Evolutionary conservation across 2,329 filamentous ascomycete genomes (phyloP).

Genomic region (Camillea tinctor): DNA sequence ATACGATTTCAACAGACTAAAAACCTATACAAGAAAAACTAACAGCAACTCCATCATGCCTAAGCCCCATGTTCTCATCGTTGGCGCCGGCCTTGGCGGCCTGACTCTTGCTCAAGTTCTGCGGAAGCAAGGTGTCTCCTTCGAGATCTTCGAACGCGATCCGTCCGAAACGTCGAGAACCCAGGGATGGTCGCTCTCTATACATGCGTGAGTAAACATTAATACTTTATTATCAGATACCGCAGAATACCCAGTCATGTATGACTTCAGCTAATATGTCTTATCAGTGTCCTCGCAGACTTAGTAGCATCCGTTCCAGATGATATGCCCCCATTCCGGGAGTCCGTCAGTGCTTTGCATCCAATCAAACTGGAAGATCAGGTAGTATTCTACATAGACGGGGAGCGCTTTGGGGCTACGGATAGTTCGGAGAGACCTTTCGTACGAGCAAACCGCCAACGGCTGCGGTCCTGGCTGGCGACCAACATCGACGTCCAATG

Average conservation of each 20-base stretch:
- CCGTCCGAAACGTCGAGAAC: conserved; percentile 1
- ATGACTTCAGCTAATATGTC: neutral
- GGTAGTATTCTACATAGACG: neutral
- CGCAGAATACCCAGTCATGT: neutral
- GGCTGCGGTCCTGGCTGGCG: conserved; percentile 28
- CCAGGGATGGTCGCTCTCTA: conserved; percentile 16
- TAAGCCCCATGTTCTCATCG: conserved; percentile 14
- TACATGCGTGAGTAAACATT: conserved; percentile 8
- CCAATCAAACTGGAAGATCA: neutral
- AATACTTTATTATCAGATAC: neutral
- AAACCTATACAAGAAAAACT: too few species aligned
- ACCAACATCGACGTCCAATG: conserved; percentile 36
- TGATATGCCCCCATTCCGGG: conserved; percentile 1
- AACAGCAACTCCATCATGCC: neutral
- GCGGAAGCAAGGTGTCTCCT: conserved; percentile 13
- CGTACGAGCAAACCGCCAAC: conserved; percentile 32
- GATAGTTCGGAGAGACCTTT: conserved; percentile 6
- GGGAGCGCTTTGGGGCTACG: neutral
- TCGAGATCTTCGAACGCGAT: conserved; percentile 18
- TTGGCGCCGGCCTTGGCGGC: conserved; percentile 15
- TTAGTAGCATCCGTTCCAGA: neutral
- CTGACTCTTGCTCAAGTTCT: conserved; percentile 16
- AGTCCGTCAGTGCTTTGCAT: neutral
- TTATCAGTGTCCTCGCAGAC: neutral
- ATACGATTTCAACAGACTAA: neutral